Evolutionary conservation across 306 rosid species (phyloP).

Genomic region (Corylus americana): DNA sequence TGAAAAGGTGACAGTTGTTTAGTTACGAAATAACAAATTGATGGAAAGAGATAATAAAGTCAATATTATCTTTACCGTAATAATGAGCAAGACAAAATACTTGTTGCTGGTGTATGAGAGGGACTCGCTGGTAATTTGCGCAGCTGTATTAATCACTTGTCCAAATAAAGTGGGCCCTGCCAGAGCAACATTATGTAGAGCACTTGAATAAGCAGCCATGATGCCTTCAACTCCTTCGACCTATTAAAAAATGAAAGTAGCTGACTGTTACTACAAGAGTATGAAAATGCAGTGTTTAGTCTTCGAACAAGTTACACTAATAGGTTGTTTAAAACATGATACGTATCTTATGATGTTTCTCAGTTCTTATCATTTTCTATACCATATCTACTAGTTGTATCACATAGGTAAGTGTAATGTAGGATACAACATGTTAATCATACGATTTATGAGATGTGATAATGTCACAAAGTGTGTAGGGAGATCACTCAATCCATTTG

Average conservation of each 20-base stretch:
- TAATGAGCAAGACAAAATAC: slow-evolving; percentile 71
- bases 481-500: too few relatives aligned
- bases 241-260: slow-evolving; percentile 30
- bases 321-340: too few relatives aligned
- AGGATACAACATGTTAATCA: too few relatives aligned
- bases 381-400: too few relatives aligned
- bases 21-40: background rate
- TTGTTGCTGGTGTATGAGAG: slow-evolving; percentile 37
- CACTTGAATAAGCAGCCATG: slow-evolving; percentile 69
- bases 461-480: too few relatives aligned
- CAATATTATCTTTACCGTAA: slow-evolving; percentile 53
- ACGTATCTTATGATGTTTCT: too few relatives aligned
- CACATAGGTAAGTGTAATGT: too few relatives aligned
- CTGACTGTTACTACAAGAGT: background rate
- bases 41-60: background rate
- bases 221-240: slow-evolving; percentile 86
- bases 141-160: slow-evolving; percentile 69
- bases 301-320: too few relatives aligned
- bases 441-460: too few relatives aligned
- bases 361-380: too few relatives aligned
- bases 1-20: slow-evolving; percentile 9
- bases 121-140: slow-evolving; percentile 64
- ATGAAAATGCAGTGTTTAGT: too few relatives aligned
- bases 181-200: slow-evolving; percentile 54
- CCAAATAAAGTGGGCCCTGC: slow-evolving; percentile 92